Evolutionary conservation across 1,139 yeast species (phyloP), one percentile per base, ranked within the genome.

Genomic region (Kodamaea alishanica): DNA sequence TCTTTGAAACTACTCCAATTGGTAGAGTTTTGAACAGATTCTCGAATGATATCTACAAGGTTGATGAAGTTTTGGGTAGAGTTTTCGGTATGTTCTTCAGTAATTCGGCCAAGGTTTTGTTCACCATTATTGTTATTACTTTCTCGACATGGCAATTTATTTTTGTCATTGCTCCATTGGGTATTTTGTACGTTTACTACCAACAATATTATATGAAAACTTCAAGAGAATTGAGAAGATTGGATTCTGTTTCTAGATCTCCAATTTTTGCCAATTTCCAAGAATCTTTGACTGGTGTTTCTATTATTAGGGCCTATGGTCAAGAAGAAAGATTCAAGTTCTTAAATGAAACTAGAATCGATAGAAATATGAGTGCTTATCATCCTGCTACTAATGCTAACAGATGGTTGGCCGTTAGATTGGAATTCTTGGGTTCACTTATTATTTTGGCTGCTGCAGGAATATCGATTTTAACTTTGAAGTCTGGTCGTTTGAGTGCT

Each of bases 181-280:
- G 79, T 32, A 61, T 81, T 29, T 67, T 92, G 42, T 92, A 92
- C 64, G 61, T 80, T 40, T 86, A 82, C 60, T 90, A 87, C 59
- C 98, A 94, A 65, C 85, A 84, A 53, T 92, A 84, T 64, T 94
- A 92, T 56, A 66, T 90, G 68, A 77, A 83, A 46, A 86, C 97
- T 0, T 88, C 97, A 1, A 79, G 99, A 64, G 98, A 92, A 61
- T 75, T 89, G 57, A 89, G 96, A 71, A 83, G 99, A 61, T 73
- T 92, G 54, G 97, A 92, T 56, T 87, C 96, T 10, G 86, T 89
- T 28, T 86, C 97, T 0, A 79, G 88, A 63, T 87, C 96, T 7
- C 98, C 98, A 25, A 84, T 92, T 34, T 92, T 80, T 65, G 96
- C 97, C 5, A 96, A 94, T 60, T 92, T 92, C 78, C 98, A 92